Base-by-base conservation (phyloP, 2,329 filamentous ascomycete genomes). In the Aspergillus ustus region DNA sequence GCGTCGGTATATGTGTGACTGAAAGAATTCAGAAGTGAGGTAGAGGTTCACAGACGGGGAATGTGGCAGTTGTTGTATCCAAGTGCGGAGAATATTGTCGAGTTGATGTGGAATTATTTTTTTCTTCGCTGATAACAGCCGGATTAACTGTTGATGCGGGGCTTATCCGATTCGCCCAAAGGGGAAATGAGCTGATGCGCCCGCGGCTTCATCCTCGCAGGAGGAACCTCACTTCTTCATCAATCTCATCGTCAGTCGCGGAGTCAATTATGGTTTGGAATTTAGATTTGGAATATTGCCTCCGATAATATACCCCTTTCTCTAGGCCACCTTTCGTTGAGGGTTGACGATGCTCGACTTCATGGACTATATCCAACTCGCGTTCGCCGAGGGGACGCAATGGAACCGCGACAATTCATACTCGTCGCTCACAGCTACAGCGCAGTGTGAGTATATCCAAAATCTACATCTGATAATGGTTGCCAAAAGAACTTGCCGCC, bases 351-450 rank as follows among this genome's bases (percentile, higher is more conserved):
- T 97, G 93, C 89, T 95, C 81, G 90, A 93, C 80, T 97, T 97
- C 83, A 96, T 97, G 92, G 93, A 96, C 80, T 94, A 96, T 82
- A 90, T 97, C 82, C 92, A 96, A 80, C 86, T 90, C 80, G 91
- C 92, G 72, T 97, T 97, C 81, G 91, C 92, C 77, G 85, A 91
- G 75, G 89, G 91, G 60, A 93, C 93, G 50, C 86, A 90, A 76
- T 97, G 93, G 93, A 91, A 93, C 75, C 85, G 88, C 72, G 92
- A 97, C 82, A 97, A 96, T 78, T 95, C 91, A 63, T 97, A 97
- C 80, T 89, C 91, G 69, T 87, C 89, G 67, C 83, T 97, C 72
- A 97, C 93, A 69, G 88, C 90, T 61, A 96, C 92, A 4, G 88
- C 92, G 52, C 87, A 92, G 82, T 91, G 90, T 91, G 82, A 66